These are phyloP conservation scores for Blastomyces percursus DNA, from an alignment of 2,329 filamentous ascomycete genomes.

Conservation along the genomic window DNA sequence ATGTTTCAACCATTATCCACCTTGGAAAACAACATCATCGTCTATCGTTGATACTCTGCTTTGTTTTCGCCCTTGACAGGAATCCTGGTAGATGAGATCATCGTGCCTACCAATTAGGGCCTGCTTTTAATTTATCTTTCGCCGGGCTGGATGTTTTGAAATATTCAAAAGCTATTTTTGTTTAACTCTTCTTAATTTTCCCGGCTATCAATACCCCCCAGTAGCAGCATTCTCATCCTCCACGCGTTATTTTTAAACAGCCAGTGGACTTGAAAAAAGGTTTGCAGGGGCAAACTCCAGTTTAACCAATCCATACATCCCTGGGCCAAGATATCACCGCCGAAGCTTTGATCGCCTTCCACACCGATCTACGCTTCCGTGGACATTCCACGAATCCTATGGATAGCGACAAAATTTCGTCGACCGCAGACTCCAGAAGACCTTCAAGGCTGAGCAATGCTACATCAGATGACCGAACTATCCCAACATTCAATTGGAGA, in stretches of 20 bases:
- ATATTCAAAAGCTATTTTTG: not conserved
- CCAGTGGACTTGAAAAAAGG: too few species aligned
- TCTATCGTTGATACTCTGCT: not conserved
- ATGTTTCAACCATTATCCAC: not conserved
- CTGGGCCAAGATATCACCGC: not conserved
- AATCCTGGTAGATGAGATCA: not conserved
- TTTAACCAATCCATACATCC: not conserved
- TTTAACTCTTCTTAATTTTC: not conserved
- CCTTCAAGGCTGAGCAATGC: not conserved
- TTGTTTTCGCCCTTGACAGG: not conserved
- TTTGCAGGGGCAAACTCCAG: not conserved
- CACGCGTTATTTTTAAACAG: not conserved
- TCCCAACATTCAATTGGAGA: not conserved
- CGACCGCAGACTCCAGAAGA: not conserved
- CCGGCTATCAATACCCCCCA: not conserved
- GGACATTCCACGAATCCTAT: not conserved
- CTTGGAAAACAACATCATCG: constrained; percentile 1
- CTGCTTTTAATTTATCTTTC: not conserved
- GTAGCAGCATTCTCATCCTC: not conserved
- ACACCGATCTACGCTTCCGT: not conserved
- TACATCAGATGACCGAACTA: not conserved
- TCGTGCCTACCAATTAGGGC: not conserved
- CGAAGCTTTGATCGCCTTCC: not conserved
- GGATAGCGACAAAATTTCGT: not conserved
- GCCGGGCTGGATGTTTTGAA: not conserved